Conservation (phyloP, 176 grass and related monocot species). For the Avena insularis region DNA sequence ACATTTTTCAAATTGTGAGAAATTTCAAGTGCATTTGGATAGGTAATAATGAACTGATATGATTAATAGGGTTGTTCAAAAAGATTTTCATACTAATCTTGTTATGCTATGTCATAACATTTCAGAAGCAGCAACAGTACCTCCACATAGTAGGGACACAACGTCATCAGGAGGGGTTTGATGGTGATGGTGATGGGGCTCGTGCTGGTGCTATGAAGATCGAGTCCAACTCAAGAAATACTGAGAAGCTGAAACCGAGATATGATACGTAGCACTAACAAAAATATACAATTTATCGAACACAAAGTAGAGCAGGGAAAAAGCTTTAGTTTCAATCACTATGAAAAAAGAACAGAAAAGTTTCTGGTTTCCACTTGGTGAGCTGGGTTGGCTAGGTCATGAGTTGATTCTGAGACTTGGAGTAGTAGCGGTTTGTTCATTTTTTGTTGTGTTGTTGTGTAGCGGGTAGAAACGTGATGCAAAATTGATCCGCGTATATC, state of each 20-base stretch:
- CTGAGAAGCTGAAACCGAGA: slow-evolving; percentile 50
- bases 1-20: not conserved
- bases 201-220: not conserved
- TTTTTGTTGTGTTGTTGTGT: too few species aligned
- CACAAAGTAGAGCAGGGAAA: not conserved
- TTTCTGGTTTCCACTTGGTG: too few species aligned
- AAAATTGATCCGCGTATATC: too few species aligned
- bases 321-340: not conserved
- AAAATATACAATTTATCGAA: not conserved
- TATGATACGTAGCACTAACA: slow-evolving; percentile 5
- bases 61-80: not conserved
- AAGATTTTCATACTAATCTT: not conserved
- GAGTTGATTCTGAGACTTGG: too few species aligned
- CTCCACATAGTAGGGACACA: slow-evolving; percentile 32
- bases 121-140: slow-evolving; percentile 40
- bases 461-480: too few species aligned
- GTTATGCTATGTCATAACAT: not conserved
- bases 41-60: not conserved
- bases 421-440: too few species aligned
- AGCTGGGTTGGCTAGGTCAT: too few species aligned
- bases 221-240: slow-evolving; percentile 20
- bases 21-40: not conserved
- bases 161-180: slow-evolving; percentile 20
- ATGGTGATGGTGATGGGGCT: not conserved
- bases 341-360: not conserved